Base-by-base conservation (phyloP, 169 alveolate species). In the Plasmodium gallinaceum region DNA sequence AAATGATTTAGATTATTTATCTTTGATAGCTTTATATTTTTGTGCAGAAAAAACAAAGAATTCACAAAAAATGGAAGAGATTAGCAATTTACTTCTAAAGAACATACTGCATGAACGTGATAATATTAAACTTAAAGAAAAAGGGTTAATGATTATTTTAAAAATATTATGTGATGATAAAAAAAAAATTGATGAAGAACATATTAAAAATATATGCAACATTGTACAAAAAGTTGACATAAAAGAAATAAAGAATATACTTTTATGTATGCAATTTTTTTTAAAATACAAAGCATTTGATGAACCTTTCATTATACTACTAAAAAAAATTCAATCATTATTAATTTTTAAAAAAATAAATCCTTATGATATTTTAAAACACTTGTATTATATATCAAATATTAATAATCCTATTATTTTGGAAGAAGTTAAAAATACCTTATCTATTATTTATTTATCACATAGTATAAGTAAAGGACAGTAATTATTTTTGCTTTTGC, bases 21-120 rank as follows among this genome's bases (percentile, higher is more conserved):
- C 91, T 16, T 61, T 69, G 42, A 16, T 85, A 45, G 83, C 74
- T 71, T 16, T 85, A 57, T 85, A 85, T 73, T 18, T 26, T 9
- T 85, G 91, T 85, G 91, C 91, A 8, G 91, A 85, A 61, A 85
- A 70, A 70, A 85, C 87, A 54, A 46, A 70, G 69, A 64, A 85
- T 70, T 14, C 18, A 39, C 18, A 69, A 48, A 68, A 85, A 70
- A 58, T 39, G 46, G 43, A 85, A 18, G 70, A 69, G 20, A 60
- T 85, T 43, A 57, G 70, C 7, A 51, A 43, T 45, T 48, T 70
- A 14, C 72, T 85, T 69, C 62, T 57, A 57, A 20, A 68, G n/a
- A 9, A n/a, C 22, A 32, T 69, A 32, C 7, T 66, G 14, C 10
- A 39, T 6, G 57, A 46, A 7, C 16, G 37, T 20, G 43, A 48